Base-by-base conservation (phyloP, 2,329 filamentous ascomycete species). In the Aspergillus aculeatus region DNA sequence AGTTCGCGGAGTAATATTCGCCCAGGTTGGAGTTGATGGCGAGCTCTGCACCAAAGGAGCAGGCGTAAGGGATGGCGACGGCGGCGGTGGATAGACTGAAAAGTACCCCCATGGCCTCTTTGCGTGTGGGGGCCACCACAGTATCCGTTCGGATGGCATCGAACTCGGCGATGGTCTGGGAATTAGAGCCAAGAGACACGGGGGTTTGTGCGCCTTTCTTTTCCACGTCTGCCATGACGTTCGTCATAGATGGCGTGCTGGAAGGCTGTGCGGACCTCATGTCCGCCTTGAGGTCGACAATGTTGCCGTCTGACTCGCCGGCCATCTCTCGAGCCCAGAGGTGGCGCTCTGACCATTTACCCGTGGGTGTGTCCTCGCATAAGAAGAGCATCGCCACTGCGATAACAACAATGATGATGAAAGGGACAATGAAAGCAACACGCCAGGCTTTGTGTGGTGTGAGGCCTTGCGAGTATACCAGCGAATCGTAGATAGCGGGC, bases 401-500 rank as follows among this genome's bases (percentile, higher is more conserved):
- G 6, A 87, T 85, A 24, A 75, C 70, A 12, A 88, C 81, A 72
- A 94, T 89, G 65, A 94, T 83, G 66, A 93, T 84, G 61, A 95
- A 89, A 0, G 92, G 92, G 5, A 96, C 89, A 62, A 96, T 80
- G 72, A 96, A 96, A 2, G 91, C 84, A 1, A 96, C 85, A 26
- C 92, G 85, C 92, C 93, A 96, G 2, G 92, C 89, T 41, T 86
- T 83, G 66, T 90, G 86, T 2, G 86, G 77, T 1, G 81, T 78
- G 57, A 94, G 80, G 6, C 86, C 85, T 52, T 82, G 81, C 1
- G 82, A 70, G 6, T 77, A 69, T 23, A 90, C 84, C 23, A 96
- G 81, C 0, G 89, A 90, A 75, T 96, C 89, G 75, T 89, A 95
- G 59, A 96, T 87, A 5, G 91, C 91, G 2, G 93, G 92, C 92